These are phyloP conservation scores for Taphrina deformans DNA, from an alignment of 1,139 yeast species.

Conservation along the genomic window DNA sequence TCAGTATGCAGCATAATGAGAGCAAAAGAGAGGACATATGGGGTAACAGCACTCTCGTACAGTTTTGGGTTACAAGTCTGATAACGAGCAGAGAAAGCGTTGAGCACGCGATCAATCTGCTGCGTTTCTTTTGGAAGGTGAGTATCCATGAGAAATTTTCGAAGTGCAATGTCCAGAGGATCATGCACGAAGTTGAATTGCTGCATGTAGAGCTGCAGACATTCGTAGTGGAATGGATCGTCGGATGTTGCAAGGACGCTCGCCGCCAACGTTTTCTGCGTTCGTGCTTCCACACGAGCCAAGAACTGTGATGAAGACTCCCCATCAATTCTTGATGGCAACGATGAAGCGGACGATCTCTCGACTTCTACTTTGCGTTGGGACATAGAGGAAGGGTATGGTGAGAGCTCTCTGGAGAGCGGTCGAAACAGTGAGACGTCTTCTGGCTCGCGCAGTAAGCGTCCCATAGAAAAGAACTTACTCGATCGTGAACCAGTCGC, in stretches of 20 bases:
- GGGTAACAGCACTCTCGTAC: slow-evolving; percentile 51
- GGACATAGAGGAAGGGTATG: slow-evolving; percentile 2
- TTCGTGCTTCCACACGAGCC: slow-evolving; percentile 43
- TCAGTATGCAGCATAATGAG: slow-evolving; percentile 69
- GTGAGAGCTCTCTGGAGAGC: slow-evolving; percentile 16
- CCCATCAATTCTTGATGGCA: slow-evolving; percentile 45
- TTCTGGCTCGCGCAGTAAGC: slow-evolving; percentile 11
- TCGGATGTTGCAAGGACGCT: slow-evolving; percentile 48
- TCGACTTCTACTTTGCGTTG: not conserved
- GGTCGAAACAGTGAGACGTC: slow-evolving; percentile 10
- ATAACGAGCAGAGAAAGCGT: slow-evolving; percentile 56
- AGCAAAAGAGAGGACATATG: slow-evolving; percentile 61
- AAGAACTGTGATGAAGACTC: slow-evolving; percentile 49
- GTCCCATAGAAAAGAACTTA: slow-evolving; percentile 27
- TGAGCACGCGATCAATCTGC: slow-evolving; percentile 65
- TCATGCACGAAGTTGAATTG: slow-evolving; percentile 54
- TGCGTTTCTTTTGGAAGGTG: slow-evolving; percentile 68
- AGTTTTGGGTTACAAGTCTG: slow-evolving; percentile 49
- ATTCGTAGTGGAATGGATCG: slow-evolving; percentile 46
- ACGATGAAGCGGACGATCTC: slow-evolving; percentile 3
- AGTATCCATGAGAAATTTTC: slow-evolving; percentile 57
- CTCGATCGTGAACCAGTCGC: not conserved
- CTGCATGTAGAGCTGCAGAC: slow-evolving; percentile 48
- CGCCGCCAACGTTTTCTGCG: slow-evolving; percentile 49
- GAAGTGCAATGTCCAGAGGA: slow-evolving; percentile 63